A percentile compares a stretch with the other conserved stretches of the same genome.
Conservation (phyloP, 202 grass and related monocot species). For the Schoenoplectus tabernaemontani region DNA sequence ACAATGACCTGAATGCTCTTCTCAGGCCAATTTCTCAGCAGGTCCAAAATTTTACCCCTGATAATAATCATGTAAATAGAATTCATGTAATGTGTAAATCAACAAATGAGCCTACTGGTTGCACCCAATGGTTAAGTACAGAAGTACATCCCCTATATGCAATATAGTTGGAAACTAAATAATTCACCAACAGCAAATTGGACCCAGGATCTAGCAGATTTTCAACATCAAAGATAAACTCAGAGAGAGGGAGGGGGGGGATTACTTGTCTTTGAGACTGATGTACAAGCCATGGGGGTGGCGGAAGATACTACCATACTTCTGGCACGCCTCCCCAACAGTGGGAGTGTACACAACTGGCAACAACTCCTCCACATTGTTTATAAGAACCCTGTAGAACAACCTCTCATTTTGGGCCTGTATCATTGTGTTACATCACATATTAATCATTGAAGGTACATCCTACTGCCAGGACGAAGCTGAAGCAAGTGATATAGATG, state of each 20-base stretch:
- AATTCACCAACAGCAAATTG: neutral
- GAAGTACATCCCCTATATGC: neutral
- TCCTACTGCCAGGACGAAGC: neutral
- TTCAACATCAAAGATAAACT: neutral
- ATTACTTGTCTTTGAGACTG: conserved; percentile 94
- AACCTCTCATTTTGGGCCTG: conserved; percentile 87
- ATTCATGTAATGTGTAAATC: neutral
- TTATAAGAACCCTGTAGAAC: conserved; percentile 97
- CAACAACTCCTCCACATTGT: conserved; percentile 94
- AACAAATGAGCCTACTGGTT: neutral
- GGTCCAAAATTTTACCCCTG: conserved; percentile 87
- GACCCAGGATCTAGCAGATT: neutral
- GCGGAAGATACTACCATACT: conserved; percentile 90
- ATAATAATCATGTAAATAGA: conserved; percentile 18
- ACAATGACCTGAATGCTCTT: conserved; percentile 83
- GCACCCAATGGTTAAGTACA: neutral
- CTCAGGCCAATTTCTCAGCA: conserved; percentile 97
- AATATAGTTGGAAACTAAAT: neutral
- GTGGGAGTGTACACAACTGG: conserved; percentile 95
- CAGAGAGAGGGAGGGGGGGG: neutral
- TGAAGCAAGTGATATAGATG: neutral
- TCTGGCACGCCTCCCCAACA: conserved; percentile 97
- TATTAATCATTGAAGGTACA: conserved; percentile 1
- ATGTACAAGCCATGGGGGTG: conserved; percentile 88
- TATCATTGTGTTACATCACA: conserved; percentile 16